Evolutionary conservation across 2,329 filamentous ascomycete genomes (phyloP).

Genomic region (Mycogone perniciosa): DNA sequence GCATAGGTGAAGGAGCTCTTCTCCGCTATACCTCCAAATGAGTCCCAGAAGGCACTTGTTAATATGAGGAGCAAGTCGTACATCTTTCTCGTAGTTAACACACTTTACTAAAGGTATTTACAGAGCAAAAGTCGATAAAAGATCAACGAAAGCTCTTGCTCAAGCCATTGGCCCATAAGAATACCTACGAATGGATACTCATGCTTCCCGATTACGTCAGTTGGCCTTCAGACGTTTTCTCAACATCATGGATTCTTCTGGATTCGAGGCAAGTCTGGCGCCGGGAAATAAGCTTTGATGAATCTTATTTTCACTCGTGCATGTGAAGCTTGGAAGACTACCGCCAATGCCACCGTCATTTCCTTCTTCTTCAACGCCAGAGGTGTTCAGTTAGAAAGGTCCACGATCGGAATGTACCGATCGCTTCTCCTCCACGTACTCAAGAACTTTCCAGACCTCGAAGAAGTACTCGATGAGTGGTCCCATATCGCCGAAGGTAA

Average conservation of each 20-base stretch:
- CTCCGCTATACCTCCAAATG: conserved; percentile 11
- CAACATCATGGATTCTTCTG: conserved; percentile 2
- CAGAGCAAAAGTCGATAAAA: too few species aligned
- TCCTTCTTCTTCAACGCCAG: conserved; percentile 46
- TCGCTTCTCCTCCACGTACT: conserved; percentile 40
- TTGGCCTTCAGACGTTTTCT: conserved; percentile 4
- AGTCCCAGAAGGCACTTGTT: too few species aligned
- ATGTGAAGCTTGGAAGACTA: not conserved
- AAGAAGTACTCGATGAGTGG: not conserved
- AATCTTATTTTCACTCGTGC: not conserved
- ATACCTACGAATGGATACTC: conserved; percentile 18
- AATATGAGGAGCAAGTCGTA: too few species aligned
- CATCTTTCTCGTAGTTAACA: too few species aligned
- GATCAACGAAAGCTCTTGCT: too few species aligned
- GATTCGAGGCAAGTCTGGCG: not conserved
- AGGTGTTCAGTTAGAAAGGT: conserved; percentile 37
- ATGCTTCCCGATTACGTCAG: not conserved
- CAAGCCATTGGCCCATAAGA: not conserved
- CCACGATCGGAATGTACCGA: conserved; percentile 41
- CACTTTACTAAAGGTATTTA: too few species aligned
- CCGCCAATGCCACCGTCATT: not conserved
- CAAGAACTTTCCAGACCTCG: conserved; percentile 17
- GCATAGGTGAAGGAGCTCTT: conserved; percentile 1
- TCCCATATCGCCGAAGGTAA: too few species aligned
- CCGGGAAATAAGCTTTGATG: conserved; percentile 3